These are phyloP conservation scores for Paraleonurus japonicus DNA, from an alignment of 257 asterid species.

Conservation along the genomic window DNA sequence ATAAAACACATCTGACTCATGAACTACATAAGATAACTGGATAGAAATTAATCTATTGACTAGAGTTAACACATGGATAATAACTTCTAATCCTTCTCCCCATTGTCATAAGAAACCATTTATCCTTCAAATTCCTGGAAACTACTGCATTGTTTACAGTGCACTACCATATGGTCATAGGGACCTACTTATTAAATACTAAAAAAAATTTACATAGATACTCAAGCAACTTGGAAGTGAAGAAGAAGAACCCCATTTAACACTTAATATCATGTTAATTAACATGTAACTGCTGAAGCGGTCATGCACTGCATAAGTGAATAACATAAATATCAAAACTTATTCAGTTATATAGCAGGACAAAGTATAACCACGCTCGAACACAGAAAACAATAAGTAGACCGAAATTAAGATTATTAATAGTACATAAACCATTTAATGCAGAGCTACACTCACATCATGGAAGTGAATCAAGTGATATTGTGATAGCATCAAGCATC, in stretches of 20 bases:
- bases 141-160: constrained; percentile 4
- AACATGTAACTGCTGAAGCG: constrained; percentile 18
- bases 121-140: constrained; percentile 6
- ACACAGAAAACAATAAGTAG: not conserved
- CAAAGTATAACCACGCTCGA: not conserved
- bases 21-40: constrained; percentile 20
- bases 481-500: constrained; percentile 4
- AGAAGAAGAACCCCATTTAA: constrained; percentile 9
- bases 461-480: not conserved
- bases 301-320: not conserved
- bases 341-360: constrained; percentile 3
- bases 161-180: constrained; percentile 11
- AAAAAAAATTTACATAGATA: constrained; percentile 5
- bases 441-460: constrained; percentile 4
- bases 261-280: constrained; percentile 14
- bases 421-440: not conserved
- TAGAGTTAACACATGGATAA: constrained; percentile 2
- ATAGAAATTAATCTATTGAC: constrained; percentile 15
- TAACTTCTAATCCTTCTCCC: constrained; percentile 14
- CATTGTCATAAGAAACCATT: constrained; percentile 10
- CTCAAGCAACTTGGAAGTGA: constrained; percentile 25
- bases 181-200: constrained; percentile 14
- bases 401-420: not conserved
- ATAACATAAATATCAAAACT: not conserved
- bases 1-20: constrained; percentile 8